These are phyloP conservation scores for Penicillium ochrochloron DNA, from an alignment of 495 filamentous ascomycete genomes.

Conservation along the genomic window DNA sequence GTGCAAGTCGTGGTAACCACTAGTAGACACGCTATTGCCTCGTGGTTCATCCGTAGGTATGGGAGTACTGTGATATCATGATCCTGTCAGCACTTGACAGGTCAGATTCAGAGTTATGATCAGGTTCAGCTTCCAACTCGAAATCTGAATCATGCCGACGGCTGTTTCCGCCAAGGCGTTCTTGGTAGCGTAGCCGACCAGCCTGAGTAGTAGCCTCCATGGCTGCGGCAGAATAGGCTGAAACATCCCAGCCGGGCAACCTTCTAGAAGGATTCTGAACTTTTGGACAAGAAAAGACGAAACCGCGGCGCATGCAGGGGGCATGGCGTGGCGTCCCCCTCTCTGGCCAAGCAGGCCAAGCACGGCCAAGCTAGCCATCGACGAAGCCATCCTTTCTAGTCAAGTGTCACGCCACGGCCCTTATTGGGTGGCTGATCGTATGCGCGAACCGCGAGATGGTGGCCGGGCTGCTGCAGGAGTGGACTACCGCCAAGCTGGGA, in stretches of 20 bases:
- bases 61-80: not conserved
- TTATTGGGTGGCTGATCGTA: conserved; percentile 18
- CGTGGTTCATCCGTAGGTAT: not conserved
- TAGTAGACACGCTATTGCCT: not conserved
- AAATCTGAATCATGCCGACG: not conserved
- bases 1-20: not conserved
- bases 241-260: conserved; percentile 17
- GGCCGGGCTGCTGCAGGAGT: conserved; percentile 8
- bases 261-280: conserved; percentile 15
- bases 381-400: not conserved
- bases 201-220: not conserved
- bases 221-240: conserved; percentile 2
- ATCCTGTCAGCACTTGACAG: not conserved
- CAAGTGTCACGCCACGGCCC: not conserved
- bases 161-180: not conserved
- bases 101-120: not conserved
- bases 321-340: not conserved
- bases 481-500: conserved; percentile 6
- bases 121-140: not conserved
- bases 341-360: not conserved
- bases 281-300: not conserved
- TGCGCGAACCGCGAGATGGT: conserved; percentile 7
- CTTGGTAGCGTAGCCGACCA: too few relatives aligned
- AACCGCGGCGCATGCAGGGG: not conserved
- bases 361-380: not conserved